Evolutionary conservation across 1,284 basidiomycete genomes (phyloP), one percentile per base, ranked within the genome.

Genomic region (Fistulina hepatica): DNA sequence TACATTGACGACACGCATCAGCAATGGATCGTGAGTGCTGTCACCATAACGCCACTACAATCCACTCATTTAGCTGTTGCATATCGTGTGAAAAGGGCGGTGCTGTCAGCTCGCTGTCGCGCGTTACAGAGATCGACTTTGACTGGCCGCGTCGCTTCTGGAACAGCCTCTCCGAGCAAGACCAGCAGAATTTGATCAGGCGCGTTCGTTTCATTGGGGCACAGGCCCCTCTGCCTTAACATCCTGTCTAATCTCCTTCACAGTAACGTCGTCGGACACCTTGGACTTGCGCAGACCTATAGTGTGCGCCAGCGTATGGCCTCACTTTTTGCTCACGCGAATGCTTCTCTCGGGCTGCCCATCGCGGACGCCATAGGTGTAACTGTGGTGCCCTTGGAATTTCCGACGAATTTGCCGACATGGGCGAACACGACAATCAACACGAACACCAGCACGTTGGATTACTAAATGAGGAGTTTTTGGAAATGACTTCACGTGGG

Each of bases 61-160:
- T 8, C 10, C 10, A 6, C n/a, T n/a, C n/a, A n/a, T 9, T 11
- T 11, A 9, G 5, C 9, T 16, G 4, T 15, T 3, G 28, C 3
- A 13, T 31, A 19, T 16, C 28, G 10, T n/a, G 3, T 22, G 10
- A 17, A 6, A 33, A 55, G 52, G 57, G 57, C 11, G 57, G 56
- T 15, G 57, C 57, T 15, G 57, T 59, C 3, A 49, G 47, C 16
- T 47, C 54, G 2, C 44, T 59, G 12, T 49, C 55, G 21, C 51
- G 55, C 46, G 52, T 58, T 21, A 55, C 51, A 19, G 56, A 58
- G 34, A 46, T 63, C 43, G 66, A 69, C 48, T 69, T 68, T 39
- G 59, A 59, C 39, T 67, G 65, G 53, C 63, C 67, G 3, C 50
- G 63, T 15, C 53, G 49, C 11, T 58, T 69, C 45, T 57, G 54